Evolutionary conservation across 148 eudicot genomes (phyloP).

Genomic region (Heliosperma pusillum): DNA sequence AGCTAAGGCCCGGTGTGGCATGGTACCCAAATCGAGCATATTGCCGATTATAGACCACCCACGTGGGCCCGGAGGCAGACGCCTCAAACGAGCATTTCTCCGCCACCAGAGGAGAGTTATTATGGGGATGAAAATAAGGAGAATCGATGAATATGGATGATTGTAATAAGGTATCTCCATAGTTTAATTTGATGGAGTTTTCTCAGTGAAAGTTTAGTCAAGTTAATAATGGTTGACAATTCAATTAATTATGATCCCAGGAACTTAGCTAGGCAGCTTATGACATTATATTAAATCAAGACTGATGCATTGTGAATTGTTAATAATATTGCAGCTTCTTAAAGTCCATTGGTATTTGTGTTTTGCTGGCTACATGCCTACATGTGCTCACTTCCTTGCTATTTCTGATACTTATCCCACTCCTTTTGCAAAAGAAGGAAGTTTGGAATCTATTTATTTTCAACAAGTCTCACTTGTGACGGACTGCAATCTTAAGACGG

Average conservation of each 20-base stretch:
- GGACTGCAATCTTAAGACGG: too few relatives aligned
- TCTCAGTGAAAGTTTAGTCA: neutral
- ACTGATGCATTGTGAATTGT: too few relatives aligned
- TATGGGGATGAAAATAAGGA: neutral
- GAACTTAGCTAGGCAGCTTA: neutral
- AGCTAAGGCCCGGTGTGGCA: constrained; percentile 24
- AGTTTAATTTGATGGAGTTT: neutral
- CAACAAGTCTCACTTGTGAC: too few relatives aligned
- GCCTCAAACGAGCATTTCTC: neutral
- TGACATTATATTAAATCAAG: neutral
- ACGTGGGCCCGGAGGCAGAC: constrained; percentile 25
- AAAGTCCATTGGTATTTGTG: too few relatives aligned
- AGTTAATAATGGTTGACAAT: neutral
- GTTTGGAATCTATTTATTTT: too few relatives aligned
- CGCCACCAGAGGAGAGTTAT: neutral
- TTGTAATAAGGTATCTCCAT: neutral
- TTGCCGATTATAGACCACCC: constrained; percentile 22
- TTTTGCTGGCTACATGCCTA: too few relatives aligned
- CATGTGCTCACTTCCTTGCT: too few relatives aligned
- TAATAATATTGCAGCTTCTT: too few relatives aligned
- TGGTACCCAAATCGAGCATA: constrained; percentile 23
- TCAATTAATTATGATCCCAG: too few relatives aligned
- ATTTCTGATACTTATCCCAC: too few relatives aligned
- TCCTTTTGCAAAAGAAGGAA: too few relatives aligned
- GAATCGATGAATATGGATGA: constrained; percentile 7